Evolutionary conservation across 805 yeast species (phyloP).

Genomic region (Ogataea methanolica): DNA sequence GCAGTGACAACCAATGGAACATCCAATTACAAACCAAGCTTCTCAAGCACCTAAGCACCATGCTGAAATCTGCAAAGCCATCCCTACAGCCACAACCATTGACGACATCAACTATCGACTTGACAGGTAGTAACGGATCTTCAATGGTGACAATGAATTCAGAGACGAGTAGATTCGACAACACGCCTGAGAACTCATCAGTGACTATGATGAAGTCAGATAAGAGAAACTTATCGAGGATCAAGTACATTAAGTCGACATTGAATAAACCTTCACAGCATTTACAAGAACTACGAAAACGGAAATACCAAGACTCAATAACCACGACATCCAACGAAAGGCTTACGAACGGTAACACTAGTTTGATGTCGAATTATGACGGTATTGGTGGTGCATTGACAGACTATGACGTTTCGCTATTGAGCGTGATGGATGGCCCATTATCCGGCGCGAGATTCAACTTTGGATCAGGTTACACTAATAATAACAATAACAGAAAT

Average conservation of each 20-base stretch:
- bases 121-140: neutral
- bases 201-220: neutral
- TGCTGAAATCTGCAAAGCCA: neutral
- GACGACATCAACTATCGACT: neutral
- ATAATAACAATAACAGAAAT: neutral
- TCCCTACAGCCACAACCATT: neutral
- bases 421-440: neutral
- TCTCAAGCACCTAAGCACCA: neutral
- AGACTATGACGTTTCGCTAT: too few relatives aligned
- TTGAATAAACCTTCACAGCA: too few relatives aligned
- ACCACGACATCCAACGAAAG: too few relatives aligned
- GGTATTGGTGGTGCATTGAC: too few relatives aligned
- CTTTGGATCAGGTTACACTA: neutral
- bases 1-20: neutral
- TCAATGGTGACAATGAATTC: neutral
- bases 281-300: too few relatives aligned
- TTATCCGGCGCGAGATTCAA: neutral
- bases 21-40: neutral
- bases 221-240: neutral
- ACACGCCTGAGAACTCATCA: neutral
- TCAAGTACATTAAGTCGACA: neutral
- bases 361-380: too few relatives aligned
- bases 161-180: too few relatives aligned
- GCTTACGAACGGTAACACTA: too few relatives aligned
- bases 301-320: too few relatives aligned